Conservation (phyloP, 331 rosid genomes). For the Prunus yedoensis region DNA sequence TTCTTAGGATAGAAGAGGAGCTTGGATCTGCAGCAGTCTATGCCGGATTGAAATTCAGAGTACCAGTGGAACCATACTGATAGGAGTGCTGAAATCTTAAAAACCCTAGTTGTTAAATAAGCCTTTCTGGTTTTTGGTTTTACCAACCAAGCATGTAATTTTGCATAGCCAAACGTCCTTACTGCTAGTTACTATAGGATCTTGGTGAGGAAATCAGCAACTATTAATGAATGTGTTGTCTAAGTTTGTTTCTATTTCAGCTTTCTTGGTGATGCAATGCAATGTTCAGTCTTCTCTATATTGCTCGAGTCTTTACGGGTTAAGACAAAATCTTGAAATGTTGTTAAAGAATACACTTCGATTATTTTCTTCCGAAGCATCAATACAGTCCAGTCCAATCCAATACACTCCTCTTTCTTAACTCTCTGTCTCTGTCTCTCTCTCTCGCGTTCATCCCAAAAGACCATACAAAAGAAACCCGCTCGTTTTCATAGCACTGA, state of each 20-base stretch:
- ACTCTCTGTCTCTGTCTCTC: no score
- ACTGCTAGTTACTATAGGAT: neutral
- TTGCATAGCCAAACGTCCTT: neutral
- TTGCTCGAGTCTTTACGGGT: neutral
- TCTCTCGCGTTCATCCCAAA: no score
- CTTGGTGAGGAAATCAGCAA: neutral
- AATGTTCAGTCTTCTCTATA: neutral
- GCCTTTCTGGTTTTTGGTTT: neutral
- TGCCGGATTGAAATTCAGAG: constrained; percentile 72
- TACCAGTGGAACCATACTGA: constrained; percentile 72
- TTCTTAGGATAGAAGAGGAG: constrained; percentile 83
- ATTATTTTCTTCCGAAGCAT: neutral
- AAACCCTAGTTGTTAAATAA: constrained; percentile 14
- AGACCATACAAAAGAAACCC: no score
- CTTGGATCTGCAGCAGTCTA: constrained; percentile 68
- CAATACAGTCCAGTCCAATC: no score
- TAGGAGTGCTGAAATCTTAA: neutral
- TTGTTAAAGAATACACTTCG: neutral
- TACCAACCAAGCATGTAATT: neutral
- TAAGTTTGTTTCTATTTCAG: neutral
- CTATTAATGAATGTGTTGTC: neutral
- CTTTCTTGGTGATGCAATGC: neutral
- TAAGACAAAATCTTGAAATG: neutral
- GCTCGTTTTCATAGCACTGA: no score
- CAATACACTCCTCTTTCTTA: no score